A percentile compares a stretch with the other conserved stretches of the same genome.
phyloP scores from a whole-genome alignment of 257 asterid species.

The Solanum corneliomulleri region DNA sequence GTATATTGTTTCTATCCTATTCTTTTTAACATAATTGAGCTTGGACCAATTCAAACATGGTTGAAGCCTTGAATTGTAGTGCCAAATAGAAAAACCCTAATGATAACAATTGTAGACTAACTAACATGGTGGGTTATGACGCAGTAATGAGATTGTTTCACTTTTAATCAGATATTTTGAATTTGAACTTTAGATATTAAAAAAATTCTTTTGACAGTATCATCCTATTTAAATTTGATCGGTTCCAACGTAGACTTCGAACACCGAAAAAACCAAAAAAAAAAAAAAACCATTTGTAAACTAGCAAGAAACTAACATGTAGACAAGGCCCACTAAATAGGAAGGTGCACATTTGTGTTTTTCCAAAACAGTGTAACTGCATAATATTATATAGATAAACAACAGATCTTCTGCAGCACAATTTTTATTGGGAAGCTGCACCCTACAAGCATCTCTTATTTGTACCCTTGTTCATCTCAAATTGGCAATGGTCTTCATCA shows the following conservation, averaged over 20 bases:
- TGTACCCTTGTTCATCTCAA: not conserved
- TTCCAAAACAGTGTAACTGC: not conserved
- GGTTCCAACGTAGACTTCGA: fast-evolving
- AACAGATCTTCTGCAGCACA: not conserved
- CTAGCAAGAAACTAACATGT: not conserved
- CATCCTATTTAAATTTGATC: not conserved
- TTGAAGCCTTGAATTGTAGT: not conserved
- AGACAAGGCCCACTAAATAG: not conserved
- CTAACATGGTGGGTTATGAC: not conserved
- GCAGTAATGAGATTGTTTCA: not conserved
- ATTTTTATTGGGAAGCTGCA: not conserved
- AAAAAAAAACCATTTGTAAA: not conserved
- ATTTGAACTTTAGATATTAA: fast-evolving
- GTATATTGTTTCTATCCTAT: not conserved
- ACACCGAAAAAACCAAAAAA: too few species aligned
- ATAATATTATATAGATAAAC: not conserved
- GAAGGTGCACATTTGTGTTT: not conserved
- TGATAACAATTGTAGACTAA: not conserved
- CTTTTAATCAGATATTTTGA: too few species aligned
- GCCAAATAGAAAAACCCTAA: not conserved
- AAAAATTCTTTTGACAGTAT: not conserved
- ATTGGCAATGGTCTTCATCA: not conserved
- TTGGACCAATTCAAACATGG: not conserved
- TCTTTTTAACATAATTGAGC: not conserved
- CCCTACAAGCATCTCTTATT: not conserved